Percentiles rank a stretch among this genome's conserved stretches.
Evolutionary conservation across 1,284 basidiomycete species (phyloP).

Genomic region (Neotropicomus parvogracilis): DNA sequence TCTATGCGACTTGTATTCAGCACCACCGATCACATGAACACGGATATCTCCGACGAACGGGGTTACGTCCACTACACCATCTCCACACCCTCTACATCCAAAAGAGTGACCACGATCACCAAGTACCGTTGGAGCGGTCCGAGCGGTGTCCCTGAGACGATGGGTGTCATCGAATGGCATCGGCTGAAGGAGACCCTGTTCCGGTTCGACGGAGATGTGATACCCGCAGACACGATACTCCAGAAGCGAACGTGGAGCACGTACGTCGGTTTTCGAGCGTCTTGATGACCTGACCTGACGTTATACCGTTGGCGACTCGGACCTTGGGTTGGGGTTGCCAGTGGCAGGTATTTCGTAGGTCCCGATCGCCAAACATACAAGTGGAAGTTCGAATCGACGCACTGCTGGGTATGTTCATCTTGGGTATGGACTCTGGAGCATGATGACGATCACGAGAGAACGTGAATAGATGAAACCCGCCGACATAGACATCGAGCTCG

Average conservation of each 20-base stretch:
- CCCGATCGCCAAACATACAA: conserved; percentile 25
- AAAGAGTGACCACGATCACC: conserved; percentile 29
- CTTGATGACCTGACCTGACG: not conserved
- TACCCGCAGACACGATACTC: conserved; percentile 13
- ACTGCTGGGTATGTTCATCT: conserved; percentile 19
- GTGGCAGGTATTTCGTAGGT: conserved; percentile 27
- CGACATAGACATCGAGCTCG: conserved; percentile 12
- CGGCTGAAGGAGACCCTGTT: conserved; percentile 13
- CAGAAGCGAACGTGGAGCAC: conserved; percentile 9
- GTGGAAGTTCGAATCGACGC: conserved; percentile 26
- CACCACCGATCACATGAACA: conserved; percentile 18
- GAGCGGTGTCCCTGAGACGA: conserved; percentile 16
- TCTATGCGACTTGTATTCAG: conserved; percentile 25
- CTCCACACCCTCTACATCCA: conserved; percentile 16
- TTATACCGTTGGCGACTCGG: not conserved
- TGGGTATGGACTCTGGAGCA: too few relatives aligned
- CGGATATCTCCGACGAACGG: conserved; percentile 25
- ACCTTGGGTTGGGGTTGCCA: not conserved
- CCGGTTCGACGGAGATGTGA: conserved; percentile 17
- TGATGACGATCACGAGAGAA: not conserved
- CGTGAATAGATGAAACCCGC: conserved; percentile 17
- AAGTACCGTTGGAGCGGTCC: conserved; percentile 21
- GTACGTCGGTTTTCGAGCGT: conserved; percentile 6
- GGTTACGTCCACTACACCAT: conserved; percentile 23
- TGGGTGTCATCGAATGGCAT: conserved; percentile 32